These are phyloP conservation scores for Trichomonascus vanleenenianus DNA, from an alignment of 805 yeast genomes.

Conservation along the genomic window DNA sequence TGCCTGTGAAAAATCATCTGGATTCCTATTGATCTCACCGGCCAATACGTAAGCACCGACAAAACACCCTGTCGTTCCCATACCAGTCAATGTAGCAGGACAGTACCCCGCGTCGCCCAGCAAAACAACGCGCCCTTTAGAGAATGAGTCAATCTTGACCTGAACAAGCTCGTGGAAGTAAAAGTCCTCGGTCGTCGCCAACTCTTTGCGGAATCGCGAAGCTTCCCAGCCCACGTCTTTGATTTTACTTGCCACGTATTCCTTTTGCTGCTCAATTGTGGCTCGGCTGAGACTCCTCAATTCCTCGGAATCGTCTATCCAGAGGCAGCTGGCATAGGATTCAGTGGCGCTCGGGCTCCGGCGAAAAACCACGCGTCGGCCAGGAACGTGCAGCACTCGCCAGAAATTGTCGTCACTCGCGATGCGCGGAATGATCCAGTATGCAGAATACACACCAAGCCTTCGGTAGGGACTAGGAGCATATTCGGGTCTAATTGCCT, in stretches of 20 bases:
- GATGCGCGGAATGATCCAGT: background rate
- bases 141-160: background rate
- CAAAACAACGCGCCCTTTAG: background rate
- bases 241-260: background rate
- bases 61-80: background rate
- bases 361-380: background rate
- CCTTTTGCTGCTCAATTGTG: background rate
- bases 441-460: background rate
- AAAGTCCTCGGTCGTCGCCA: background rate
- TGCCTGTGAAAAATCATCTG: background rate
- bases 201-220: background rate
- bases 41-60: conserved; percentile 1
- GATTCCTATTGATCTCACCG: background rate
- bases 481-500: background rate
- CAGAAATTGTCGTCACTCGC: background rate
- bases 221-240: background rate
- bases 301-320: background rate
- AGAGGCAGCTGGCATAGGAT: background rate
- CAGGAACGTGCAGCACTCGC: background rate
- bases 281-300: background rate
- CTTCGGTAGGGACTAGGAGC: background rate
- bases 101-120: background rate
- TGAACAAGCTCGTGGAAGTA: background rate
- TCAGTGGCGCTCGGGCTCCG: background rate
- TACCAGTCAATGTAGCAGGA: background rate